Evolutionary conservation across 2,329 filamentous ascomycete genomes (phyloP).

Genomic region (Botrytis medusae): DNA sequence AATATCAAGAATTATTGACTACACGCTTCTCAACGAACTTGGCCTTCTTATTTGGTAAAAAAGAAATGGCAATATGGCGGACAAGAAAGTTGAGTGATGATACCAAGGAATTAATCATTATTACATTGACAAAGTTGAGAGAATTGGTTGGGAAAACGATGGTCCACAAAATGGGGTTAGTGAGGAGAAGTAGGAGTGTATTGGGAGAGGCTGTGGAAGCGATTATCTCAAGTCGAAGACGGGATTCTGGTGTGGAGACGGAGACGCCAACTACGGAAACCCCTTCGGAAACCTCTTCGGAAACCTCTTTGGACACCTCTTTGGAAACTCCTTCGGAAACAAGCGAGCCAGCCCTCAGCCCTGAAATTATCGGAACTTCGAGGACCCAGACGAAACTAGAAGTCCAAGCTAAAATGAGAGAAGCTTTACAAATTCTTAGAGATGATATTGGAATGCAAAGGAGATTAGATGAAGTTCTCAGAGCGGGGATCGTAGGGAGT

Average conservation of each 20-base stretch:
- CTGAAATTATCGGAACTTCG: neutral
- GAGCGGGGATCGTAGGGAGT: conserved; percentile 15
- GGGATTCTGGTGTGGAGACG: neutral
- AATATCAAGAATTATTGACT: conserved; percentile 20
- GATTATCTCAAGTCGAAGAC: conserved; percentile 8
- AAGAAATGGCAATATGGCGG: conserved; percentile 19
- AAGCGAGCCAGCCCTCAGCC: neutral
- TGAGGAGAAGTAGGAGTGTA: conserved; percentile 18
- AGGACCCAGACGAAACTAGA: neutral
- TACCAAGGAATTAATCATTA: conserved; percentile 19
- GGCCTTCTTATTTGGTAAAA: conserved; percentile 18
- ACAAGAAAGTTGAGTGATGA: conserved; percentile 18
- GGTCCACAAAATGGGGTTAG: conserved; percentile 17
- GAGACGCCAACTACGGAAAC: neutral
- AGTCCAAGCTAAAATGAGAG: neutral
- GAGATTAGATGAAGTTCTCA: conserved; percentile 16
- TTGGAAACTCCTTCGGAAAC: neutral
- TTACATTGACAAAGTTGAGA: conserved; percentile 20
- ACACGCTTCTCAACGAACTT: conserved; percentile 19
- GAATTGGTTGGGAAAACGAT: conserved; percentile 21
- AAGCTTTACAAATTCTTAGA: conserved; percentile 6
- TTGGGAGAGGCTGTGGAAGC: conserved; percentile 11
- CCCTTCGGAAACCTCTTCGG: neutral
- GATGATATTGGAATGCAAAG: conserved; percentile 18
- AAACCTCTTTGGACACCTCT: neutral